Evolutionary conservation across 2,329 filamentous ascomycete species (phyloP), one percentile per base, ranked within the genome.

Genomic region (Trichoderma oligosporum): DNA sequence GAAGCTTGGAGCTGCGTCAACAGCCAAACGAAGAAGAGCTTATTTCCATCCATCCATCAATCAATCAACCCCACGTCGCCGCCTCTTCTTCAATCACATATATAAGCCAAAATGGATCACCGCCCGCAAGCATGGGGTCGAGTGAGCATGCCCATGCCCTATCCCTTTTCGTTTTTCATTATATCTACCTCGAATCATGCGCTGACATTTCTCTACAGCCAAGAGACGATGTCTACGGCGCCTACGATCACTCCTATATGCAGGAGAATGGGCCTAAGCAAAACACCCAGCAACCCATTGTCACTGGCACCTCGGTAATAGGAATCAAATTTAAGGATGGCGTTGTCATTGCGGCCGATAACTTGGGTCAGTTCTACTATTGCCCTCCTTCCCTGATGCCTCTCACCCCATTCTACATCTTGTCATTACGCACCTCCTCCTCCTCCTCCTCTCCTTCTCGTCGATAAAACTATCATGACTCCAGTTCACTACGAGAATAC

Each of bases 271-370:
- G 79, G 56, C 90, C 92, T 58, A 91, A 84, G 71, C 84, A 91
- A 69, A 90, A 95, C 75, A 97, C 94, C 56, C 91, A 96, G 76
- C 86, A 85, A 29, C 94, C 94, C 68, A 87, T 96, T 65, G 94
- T 99, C 61, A 99, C 94, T 52, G 94, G 94, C 70, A 97, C 94
- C 48, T 97, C 94, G 53, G 94, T 99, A 62, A 76, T 99, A 57
- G 94, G 87, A 63, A 82, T 97, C 72, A 97, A 97, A 80, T 99
- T 91, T 82, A 93, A 91, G 70, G 90, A 92, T 65, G 94, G 94
- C 70, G 91, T 99, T 62, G 92, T 96, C 68, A 93, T 99, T 72
- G 94, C 93, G 52, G 91, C 94, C 67, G 94, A 99, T 76, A 99
- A 97, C 78, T 79, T 99, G 63, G 91, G 91, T 96, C 79, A 56